phyloP scores from a whole-genome alignment of 345 rosid genomes.

The Gossypium raimondii region DNA sequence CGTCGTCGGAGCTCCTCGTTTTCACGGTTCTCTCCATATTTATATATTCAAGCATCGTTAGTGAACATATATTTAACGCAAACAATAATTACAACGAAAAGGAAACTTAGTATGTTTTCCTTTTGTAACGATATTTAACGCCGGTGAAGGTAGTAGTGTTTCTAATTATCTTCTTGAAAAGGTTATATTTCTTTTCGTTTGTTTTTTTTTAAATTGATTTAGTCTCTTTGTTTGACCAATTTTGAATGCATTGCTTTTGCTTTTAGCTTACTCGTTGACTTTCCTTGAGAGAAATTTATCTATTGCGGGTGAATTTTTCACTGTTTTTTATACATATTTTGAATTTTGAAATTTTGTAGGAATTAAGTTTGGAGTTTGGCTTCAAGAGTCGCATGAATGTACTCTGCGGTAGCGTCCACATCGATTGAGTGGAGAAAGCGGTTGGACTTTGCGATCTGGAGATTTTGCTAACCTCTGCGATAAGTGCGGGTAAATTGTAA shows the following conservation, averaged over 20 bases:
- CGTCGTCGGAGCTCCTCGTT: conserved; percentile 19
- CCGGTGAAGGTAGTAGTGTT: background rate
- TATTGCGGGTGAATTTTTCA: background rate
- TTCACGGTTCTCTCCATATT: background rate
- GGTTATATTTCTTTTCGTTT: background rate
- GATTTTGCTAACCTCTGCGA: conserved; percentile 73
- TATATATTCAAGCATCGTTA: background rate
- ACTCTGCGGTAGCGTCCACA: conserved; percentile 58
- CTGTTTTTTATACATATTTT: background rate
- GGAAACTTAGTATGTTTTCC: background rate
- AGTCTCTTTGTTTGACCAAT: background rate
- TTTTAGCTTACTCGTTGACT: background rate
- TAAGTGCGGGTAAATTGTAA: conserved; percentile 69
- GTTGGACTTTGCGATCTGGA: conserved; percentile 94
- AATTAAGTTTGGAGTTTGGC: conserved; percentile 32
- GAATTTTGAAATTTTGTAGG: background rate
- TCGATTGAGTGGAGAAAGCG: conserved; percentile 69
- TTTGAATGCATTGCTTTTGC: background rate
- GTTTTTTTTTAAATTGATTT: background rate
- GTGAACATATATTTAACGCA: background rate
- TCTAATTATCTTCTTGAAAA: background rate
- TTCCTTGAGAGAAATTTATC: background rate
- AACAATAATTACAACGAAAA: background rate
- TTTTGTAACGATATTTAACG: background rate
- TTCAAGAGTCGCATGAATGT: conserved; percentile 79